These are phyloP conservation scores for Auriscalpium vulgare DNA, from an alignment of 768 basidiomycete genomes.

Conservation along the genomic window DNA sequence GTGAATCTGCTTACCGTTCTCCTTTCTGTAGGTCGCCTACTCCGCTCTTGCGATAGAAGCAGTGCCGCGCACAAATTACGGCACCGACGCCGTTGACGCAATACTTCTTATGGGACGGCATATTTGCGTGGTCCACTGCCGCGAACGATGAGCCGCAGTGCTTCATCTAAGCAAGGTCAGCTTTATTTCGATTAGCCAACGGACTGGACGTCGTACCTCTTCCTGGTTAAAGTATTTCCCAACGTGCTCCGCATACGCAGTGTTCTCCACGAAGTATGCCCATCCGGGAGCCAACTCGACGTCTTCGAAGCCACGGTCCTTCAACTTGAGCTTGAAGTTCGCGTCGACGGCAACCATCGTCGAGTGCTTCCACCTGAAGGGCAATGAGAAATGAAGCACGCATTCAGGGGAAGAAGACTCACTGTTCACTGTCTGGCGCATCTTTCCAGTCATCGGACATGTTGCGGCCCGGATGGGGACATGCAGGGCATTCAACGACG, in stretches of 20 bases:
- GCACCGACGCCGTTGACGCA: slow-evolving; percentile 4
- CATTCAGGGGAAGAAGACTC: slow-evolving; percentile 1
- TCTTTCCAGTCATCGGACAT: slow-evolving; percentile 13
- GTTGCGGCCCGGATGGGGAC: slow-evolving; percentile 17
- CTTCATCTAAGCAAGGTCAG: background rate
- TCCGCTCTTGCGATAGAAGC: background rate
- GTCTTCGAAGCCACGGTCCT: background rate
- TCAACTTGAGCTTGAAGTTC: slow-evolving; percentile 2
- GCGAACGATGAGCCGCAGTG: background rate
- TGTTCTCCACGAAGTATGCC: background rate
- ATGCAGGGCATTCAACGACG: slow-evolving; percentile 19
- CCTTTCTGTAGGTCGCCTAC: background rate
- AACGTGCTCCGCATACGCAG: background rate
- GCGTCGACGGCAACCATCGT: slow-evolving; percentile 7
- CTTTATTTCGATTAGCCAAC: background rate
- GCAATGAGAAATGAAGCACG: background rate
- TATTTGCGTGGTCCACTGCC: slow-evolving; percentile 2
- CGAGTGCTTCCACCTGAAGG: background rate
- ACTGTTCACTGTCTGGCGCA: slow-evolving; percentile 7
- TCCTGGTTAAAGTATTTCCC: background rate
- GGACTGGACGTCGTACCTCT: slow-evolving; percentile 19
- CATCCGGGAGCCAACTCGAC: background rate
- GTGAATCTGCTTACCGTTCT: background rate
- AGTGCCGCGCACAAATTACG: slow-evolving; percentile 3
- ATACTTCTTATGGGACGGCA: background rate